Evolutionary conservation across 2,329 filamentous ascomycete species (phyloP).

Genomic region (Sclerotinia glacialis): DNA sequence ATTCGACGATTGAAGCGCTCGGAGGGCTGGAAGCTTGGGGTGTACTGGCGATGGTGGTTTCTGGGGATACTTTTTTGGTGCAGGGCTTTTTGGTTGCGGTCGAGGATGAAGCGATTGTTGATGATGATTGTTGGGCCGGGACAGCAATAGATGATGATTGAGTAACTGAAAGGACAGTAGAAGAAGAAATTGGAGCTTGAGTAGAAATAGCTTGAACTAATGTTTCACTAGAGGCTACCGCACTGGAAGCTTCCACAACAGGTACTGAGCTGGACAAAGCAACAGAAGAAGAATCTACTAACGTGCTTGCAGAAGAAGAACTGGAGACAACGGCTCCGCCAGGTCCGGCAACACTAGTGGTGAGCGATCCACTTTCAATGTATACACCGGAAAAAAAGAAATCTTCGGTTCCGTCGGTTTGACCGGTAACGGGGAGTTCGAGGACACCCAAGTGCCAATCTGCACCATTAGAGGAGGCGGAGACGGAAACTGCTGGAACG

Average conservation of each 20-base stretch:
- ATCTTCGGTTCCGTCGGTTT: conserved; percentile 57
- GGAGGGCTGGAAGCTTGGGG: background rate
- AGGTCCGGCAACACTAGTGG: conserved; percentile 42
- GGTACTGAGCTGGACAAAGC: background rate
- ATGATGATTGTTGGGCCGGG: background rate
- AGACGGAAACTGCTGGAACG: conserved; percentile 57
- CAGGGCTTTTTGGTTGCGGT: conserved; percentile 9
- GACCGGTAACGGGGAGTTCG: conserved; percentile 58
- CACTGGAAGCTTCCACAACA: background rate
- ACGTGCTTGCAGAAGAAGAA: conserved; percentile 18
- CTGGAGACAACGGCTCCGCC: conserved; percentile 27
- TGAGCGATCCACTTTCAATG: conserved; percentile 57
- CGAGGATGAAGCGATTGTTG: background rate
- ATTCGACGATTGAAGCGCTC: background rate
- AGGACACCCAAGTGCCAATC: conserved; percentile 73
- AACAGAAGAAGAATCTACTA: conserved; percentile 18
- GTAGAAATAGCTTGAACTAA: conserved; percentile 11
- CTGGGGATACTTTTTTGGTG: background rate
- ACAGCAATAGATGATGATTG: background rate
- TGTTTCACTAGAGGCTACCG: background rate
- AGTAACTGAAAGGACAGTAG: background rate
- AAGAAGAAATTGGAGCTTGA: conserved; percentile 1
- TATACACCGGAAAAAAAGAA: conserved; percentile 72
- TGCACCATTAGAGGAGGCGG: conserved; percentile 62
- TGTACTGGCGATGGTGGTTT: too few species aligned